Evolutionary conservation across 1,139 yeast genomes (phyloP), one percentile per base, ranked within the genome.

Genomic region (Nakaseomyces bracarensis): DNA sequence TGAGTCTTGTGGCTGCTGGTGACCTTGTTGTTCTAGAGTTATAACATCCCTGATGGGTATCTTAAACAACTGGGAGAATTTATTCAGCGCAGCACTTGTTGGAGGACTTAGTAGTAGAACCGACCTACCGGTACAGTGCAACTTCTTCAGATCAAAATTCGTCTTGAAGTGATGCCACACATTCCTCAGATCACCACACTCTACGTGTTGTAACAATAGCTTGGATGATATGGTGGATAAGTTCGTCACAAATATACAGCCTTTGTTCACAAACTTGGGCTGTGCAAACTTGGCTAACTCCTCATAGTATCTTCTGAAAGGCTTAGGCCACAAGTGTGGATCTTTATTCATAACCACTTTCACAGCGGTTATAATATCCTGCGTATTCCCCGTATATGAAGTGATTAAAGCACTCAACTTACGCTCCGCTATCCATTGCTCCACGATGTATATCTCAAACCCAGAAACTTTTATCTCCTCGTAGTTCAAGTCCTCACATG

Each of bases 391-490:
- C 0, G 97, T 89, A 57, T 75, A 91, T 0, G 93, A 77, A 1
- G 91, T 77, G 20, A 89, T 81, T 6, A 83, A 71, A 0, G 81
- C 70, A 27, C 85, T 79, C 18, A 78, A 67, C 42, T 74, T 71
- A 31, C 97, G 68, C 44, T 79, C 79, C 34, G 82, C 72, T 3
- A 84, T 81, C 97, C 98, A 91, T 61, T 89, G 96, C 58, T 91
- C 97, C 10, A 89, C 95, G 38, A 91, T 69, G 56, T 91, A 91
- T 21, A 84, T 74, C 59, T 91, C 97, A 58, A 82, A 85, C 1
- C 97, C 97, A 1, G 67, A 53, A 4, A 78, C 68, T 14, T 64
- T 65, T 1, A 77, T 61, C 43, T 70, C 72, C 34, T 71, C 52
- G 43, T 55, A 64, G 4, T 74, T 42, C 54, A 56, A 64, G 45